Evolutionary conservation across 2,329 filamentous ascomycete species (phyloP).

Genomic region (Pseudogymnoascus sp.): DNA sequence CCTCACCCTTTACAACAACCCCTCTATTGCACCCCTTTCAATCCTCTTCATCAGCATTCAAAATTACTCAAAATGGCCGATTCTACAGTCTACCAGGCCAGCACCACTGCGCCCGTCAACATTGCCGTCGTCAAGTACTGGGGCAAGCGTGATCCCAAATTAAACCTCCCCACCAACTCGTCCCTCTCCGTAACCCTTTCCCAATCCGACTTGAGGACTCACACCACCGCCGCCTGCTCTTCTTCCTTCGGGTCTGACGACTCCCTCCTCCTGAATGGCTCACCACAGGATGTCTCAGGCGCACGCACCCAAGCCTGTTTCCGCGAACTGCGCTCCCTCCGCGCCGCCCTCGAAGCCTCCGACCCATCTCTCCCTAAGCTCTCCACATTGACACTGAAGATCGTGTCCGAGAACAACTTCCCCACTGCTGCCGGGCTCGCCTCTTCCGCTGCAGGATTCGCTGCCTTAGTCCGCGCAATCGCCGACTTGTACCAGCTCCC

Average conservation of each 20-base stretch:
- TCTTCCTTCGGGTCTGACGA: slow-evolving; percentile 59
- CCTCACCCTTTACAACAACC: neutral
- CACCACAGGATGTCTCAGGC: slow-evolving; percentile 74
- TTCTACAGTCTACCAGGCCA: slow-evolving; percentile 69
- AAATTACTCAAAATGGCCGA: slow-evolving; percentile 24
- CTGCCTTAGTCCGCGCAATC: slow-evolving; percentile 72
- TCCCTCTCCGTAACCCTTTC: slow-evolving; percentile 95
- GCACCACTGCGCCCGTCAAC: slow-evolving; percentile 94
- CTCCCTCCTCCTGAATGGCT: slow-evolving; percentile 76
- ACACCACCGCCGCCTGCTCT: slow-evolving; percentile 92
- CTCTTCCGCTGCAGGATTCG: slow-evolving; percentile 63
- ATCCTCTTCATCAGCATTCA: neutral
- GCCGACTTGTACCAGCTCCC: slow-evolving; percentile 86
- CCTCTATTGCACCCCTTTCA: neutral
- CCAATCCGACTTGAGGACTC: slow-evolving; percentile 85
- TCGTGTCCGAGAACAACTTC: slow-evolving; percentile 98
- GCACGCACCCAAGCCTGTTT: slow-evolving; percentile 94
- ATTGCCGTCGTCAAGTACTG: slow-evolving; percentile 99
- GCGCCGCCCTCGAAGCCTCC: slow-evolving; percentile 64
- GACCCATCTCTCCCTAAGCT: slow-evolving; percentile 76
- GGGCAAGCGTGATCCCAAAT: slow-evolving; percentile 89
- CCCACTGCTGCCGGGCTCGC: slow-evolving; percentile 89
- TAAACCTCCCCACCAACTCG: slow-evolving; percentile 97
- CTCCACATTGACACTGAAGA: slow-evolving; percentile 66
- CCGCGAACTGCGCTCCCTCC: slow-evolving; percentile 71